A percentile compares a stretch with the other conserved stretches of the same genome.
These are phyloP conservation scores for Orbilia ellipsospora DNA, from an alignment of 2,329 filamentous ascomycete species.

Conservation along the genomic window DNA sequence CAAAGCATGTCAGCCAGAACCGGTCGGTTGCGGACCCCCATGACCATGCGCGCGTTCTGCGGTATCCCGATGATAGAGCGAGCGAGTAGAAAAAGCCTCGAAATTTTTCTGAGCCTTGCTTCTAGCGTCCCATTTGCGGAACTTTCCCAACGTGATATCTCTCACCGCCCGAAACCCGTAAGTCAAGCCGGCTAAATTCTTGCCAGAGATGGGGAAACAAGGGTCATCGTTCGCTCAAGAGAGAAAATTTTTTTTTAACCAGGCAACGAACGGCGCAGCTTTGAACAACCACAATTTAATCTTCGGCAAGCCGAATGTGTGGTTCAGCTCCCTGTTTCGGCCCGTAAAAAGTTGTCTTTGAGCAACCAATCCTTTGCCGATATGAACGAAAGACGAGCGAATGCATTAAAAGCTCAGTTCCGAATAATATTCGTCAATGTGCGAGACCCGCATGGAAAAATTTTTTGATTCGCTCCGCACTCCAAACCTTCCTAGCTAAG, in stretches of 20 bases:
- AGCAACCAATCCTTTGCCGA: constrained; percentile 46
- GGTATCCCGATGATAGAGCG: constrained; percentile 36
- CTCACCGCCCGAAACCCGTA: constrained; percentile 46
- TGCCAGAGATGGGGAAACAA: constrained; percentile 21
- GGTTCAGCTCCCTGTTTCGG: constrained; percentile 51
- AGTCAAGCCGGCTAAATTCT: constrained; percentile 53
- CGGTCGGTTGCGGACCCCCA: constrained; percentile 46
- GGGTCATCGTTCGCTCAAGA: neutral
- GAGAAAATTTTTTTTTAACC: neutral
- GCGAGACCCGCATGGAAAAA: constrained; percentile 51
- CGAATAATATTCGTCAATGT: constrained; percentile 53
- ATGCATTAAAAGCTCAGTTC: constrained; percentile 31
- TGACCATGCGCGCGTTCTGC: constrained; percentile 48
- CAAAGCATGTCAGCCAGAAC: constrained; percentile 36
- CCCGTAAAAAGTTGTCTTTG: constrained; percentile 23
- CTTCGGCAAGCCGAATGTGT: constrained; percentile 51
- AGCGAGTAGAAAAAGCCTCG: constrained; percentile 41
- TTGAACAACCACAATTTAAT: neutral
- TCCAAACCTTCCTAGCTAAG: constrained; percentile 29
- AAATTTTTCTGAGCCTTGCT: constrained; percentile 28
- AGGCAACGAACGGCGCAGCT: constrained; percentile 18
- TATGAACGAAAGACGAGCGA: constrained; percentile 22
- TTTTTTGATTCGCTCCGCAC: constrained; percentile 49
- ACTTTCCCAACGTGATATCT: constrained; percentile 26
- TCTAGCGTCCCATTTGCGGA: constrained; percentile 35